Evolutionary conservation across 1,139 yeast species (phyloP), one percentile per base, ranked within the genome.

Genomic region (Lodderomyces theae): DNA sequence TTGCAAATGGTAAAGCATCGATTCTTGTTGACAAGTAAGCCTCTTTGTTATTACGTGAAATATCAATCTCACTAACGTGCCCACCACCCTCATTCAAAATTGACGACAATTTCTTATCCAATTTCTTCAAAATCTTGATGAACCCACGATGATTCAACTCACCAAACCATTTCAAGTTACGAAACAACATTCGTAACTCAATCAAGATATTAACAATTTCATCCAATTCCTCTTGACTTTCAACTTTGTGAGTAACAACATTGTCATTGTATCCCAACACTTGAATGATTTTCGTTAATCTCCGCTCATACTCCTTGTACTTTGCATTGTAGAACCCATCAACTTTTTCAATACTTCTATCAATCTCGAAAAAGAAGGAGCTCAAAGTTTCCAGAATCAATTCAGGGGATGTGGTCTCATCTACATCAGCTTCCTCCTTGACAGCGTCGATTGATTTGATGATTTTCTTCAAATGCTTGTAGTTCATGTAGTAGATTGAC

Each of bases 101-200:
- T 18, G 54, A 53, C 4, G 54, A 49, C 42, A 84, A 72, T 58
- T 88, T 88, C 66, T 92, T 92, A 60, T 92, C 97, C 51, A 89
- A 73, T 56, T 89, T 89, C 66, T 92, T 92, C 57, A 92, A 70
- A 50, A 92, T 92, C 66, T 92, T 92, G 43, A 81, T 76, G 54
- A 89, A 86, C 0, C 96, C 98, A 47, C 92, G 82, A 58, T 86
- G 88, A 66, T 92, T 92, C 54, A 90, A 77, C 53, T 90, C 97
- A 13, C 95, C 95, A 60, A 80, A 92, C 96, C 97, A 90, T 58
- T 83, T 83, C 57, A 92, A 69, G 61, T 89, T 89, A 44, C 96
- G 74, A 47, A 86, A 79, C 47, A 81, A 79, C n/a, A 84, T 73
- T 39, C 95, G 74, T 42, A 89, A 69, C 57, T 89, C 97, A 28